Percentiles rank a stretch among this genome's conserved stretches.
These are phyloP conservation scores for Priceomyces haplophilus DNA, from an alignment of 805 yeast genomes.

Conservation along the genomic window DNA sequence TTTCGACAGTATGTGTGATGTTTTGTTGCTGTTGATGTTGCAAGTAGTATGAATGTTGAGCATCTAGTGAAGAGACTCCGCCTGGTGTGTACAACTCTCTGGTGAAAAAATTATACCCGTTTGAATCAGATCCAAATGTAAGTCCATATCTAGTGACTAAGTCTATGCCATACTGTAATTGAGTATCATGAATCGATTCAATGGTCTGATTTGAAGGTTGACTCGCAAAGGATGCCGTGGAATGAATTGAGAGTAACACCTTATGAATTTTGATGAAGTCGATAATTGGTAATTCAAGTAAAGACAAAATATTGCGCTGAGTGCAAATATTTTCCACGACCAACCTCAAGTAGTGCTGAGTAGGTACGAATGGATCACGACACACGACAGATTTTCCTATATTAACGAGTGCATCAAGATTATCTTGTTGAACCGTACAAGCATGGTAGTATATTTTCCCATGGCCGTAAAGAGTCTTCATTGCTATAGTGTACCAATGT, in stretches of 20 bases:
- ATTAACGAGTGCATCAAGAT: constrained; percentile 73
- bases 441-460: constrained; percentile 85
- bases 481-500: constrained; percentile 75
- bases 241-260: constrained; percentile 57
- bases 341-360: constrained; percentile 70
- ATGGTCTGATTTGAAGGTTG: constrained; percentile 12
- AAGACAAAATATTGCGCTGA: constrained; percentile 57
- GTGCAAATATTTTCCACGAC: constrained; percentile 76
- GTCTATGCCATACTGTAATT: constrained; percentile 53
- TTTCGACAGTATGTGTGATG: constrained; percentile 38
- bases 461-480: constrained; percentile 73
- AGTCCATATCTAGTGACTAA: constrained; percentile 63
- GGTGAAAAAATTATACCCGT: constrained; percentile 61
- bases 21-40: constrained; percentile 16
- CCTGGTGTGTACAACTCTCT: constrained; percentile 35
- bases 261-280: constrained; percentile 67
- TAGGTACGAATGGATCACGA: constrained; percentile 80
- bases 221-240: constrained; percentile 10
- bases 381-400: constrained; percentile 77
- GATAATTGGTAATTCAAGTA: constrained; percentile 57
- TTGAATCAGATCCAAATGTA: constrained; percentile 65
- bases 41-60: constrained; percentile 32
- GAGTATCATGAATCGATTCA: constrained; percentile 39
- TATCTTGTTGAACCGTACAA: constrained; percentile 80
- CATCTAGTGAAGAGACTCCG: constrained; percentile 29